A percentile compares a stretch with the other conserved stretches of the same genome.
Evolutionary conservation across 345 rosid genomes (phyloP).

Genomic region (Citrus cavaleriei): DNA sequence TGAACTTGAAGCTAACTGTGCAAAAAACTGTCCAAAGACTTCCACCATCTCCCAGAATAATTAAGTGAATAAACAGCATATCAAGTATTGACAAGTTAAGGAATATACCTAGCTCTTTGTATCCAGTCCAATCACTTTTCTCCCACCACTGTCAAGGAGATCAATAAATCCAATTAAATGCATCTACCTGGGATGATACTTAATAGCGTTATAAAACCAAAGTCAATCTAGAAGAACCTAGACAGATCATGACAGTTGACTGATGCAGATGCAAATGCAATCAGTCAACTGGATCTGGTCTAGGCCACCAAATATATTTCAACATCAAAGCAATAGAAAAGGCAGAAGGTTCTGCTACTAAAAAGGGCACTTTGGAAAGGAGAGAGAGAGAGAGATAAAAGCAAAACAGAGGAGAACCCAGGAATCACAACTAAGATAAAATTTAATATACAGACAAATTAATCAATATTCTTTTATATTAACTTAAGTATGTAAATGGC

Average conservation of each 20-base stretch:
- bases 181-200: slow-evolving; percentile 66
- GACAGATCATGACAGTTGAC: slow-evolving; percentile 11
- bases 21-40: not conserved
- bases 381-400: not conserved
- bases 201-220: slow-evolving; percentile 41
- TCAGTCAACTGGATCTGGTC: not conserved
- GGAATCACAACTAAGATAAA: not conserved
- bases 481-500: too few species aligned
- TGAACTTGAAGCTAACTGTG: not conserved
- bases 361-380: not conserved
- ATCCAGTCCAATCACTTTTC: slow-evolving; percentile 99
- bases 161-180: slow-evolving; percentile 77
- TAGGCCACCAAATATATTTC: not conserved
- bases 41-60: not conserved
- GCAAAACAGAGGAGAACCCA: not conserved
- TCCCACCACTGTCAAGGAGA: slow-evolving; percentile 99
- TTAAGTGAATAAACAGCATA: not conserved
- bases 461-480: too few species aligned
- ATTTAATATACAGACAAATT: too few species aligned
- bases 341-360: not conserved
- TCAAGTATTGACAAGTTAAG: slow-evolving; percentile 14
- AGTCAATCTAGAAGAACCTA: slow-evolving; percentile 12
- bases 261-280: not conserved
- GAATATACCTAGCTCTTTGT: slow-evolving; percentile 90
- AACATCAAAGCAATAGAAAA: not conserved